A percentile compares a stretch with the other conserved stretches of the same genome.
phyloP scores from a whole-genome alignment of 208 protist genomes.

The Vickermania ingenoplastis region DNA sequence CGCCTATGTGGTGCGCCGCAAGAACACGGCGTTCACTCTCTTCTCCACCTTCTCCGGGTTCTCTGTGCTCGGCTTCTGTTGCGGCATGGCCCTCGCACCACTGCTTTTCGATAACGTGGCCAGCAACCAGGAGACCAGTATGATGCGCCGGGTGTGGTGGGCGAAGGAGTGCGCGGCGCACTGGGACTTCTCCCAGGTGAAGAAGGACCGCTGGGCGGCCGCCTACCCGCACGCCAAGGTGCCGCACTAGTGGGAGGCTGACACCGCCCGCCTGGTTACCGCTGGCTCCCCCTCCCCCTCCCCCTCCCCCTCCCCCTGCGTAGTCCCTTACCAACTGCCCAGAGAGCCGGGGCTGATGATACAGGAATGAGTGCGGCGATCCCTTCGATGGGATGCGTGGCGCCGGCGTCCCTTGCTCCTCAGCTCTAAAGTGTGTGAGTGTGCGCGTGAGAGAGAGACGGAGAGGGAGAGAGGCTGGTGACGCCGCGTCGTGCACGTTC shows the following conservation, averaged over 20 bases:
- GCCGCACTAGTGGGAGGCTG: slow-evolving; percentile 27
- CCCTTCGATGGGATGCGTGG: too few relatives aligned
- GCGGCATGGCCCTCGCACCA: slow-evolving; percentile 56
- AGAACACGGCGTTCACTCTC: slow-evolving; percentile 74
- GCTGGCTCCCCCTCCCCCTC: too few relatives aligned
- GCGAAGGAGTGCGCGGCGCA: slow-evolving; percentile 87
- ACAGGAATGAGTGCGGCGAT: too few relatives aligned
- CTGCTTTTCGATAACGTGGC: slow-evolving; percentile 67
- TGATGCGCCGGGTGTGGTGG: slow-evolving; percentile 91
- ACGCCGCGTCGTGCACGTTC: too few relatives aligned
- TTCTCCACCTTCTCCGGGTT: slow-evolving; percentile 79
- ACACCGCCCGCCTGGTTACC: too few relatives aligned
- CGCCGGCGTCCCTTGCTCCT: too few relatives aligned
- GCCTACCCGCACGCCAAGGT: slow-evolving; percentile 47
- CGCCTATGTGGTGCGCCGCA: slow-evolving; percentile 47
- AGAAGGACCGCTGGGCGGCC: slow-evolving; percentile 44
- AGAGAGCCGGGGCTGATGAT: too few relatives aligned
- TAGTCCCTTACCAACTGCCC: too few relatives aligned
- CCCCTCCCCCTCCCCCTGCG: too few relatives aligned
- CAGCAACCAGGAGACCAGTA: slow-evolving; percentile 81
- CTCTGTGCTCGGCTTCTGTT: slow-evolving; percentile 69
- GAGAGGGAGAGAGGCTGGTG: too few relatives aligned
- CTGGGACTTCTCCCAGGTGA: slow-evolving; percentile 82
- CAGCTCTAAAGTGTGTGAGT: too few relatives aligned
- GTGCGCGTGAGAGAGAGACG: too few relatives aligned